Conservation (phyloP, 306 rosid species). For the Ceratonia siliqua region DNA sequence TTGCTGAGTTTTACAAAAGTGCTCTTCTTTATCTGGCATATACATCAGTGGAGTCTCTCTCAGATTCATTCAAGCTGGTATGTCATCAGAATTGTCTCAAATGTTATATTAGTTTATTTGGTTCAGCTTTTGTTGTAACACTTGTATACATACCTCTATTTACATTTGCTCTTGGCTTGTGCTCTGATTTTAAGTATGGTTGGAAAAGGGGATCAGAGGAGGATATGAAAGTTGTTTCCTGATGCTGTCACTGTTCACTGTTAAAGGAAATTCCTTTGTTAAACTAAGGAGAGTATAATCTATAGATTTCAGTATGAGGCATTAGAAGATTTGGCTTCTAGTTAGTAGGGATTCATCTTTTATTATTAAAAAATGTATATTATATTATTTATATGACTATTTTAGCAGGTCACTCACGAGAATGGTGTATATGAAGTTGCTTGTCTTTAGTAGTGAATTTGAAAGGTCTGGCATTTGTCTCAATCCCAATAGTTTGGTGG, state of each 20-base stretch:
- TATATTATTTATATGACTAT: not conserved
- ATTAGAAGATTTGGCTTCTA: not conserved
- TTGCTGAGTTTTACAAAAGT: constrained; percentile 95
- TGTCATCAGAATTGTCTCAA: constrained; percentile 1
- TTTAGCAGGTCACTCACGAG: not conserved
- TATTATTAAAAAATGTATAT: not conserved
- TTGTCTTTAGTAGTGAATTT: not conserved
- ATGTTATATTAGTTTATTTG: not conserved
- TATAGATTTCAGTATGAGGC: not conserved
- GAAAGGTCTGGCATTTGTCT: not conserved
- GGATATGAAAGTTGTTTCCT: not conserved
- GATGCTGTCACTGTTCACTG: constrained; percentile 7
- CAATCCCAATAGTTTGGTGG: not conserved
- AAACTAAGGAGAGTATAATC: not conserved
- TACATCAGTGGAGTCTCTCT: constrained; percentile 87
- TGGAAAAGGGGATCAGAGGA: not conserved
- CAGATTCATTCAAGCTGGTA: constrained; percentile 96
- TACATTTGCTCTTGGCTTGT: constrained; percentile 3
- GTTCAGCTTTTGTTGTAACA: not conserved
- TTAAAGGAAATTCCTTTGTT: not conserved
- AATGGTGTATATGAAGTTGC: constrained; percentile 5
- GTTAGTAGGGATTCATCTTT: not conserved
- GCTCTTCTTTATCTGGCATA: constrained; percentile 97
- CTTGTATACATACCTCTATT: not conserved
- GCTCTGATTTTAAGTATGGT: constrained; percentile 12